Evolutionary conservation across 495 filamentous ascomycete genomes (phyloP).

Genomic region (Aspergillus funiculosus): DNA sequence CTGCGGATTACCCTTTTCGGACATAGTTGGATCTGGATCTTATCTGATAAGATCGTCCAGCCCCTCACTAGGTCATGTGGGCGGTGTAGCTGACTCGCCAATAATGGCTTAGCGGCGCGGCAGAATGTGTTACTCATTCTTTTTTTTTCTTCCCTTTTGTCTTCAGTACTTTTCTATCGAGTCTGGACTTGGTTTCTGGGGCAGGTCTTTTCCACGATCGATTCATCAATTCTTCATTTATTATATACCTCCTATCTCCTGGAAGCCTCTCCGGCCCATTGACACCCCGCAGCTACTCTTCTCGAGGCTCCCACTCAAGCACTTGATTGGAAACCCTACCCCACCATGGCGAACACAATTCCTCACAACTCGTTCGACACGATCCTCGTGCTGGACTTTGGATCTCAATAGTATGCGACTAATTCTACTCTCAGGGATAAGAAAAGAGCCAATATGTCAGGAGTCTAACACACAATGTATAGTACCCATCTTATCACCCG

Average conservation of each 20-base stretch:
- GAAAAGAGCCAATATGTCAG: not conserved
- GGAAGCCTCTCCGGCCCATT: not conserved
- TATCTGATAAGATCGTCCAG: constrained; percentile 17
- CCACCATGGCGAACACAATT: constrained; percentile 23
- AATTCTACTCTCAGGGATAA: not conserved
- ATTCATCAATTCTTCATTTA: not conserved
- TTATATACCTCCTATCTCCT: not conserved
- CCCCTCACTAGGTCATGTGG: constrained; percentile 17
- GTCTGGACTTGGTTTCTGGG: constrained; percentile 7
- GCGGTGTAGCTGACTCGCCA: constrained; percentile 13
- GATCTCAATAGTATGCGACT: constrained; percentile 35
- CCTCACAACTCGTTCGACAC: constrained; percentile 59
- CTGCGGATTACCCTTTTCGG: too few species aligned
- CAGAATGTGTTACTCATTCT: constrained; percentile 9
- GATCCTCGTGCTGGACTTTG: constrained; percentile 62
- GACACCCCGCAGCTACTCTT: not conserved
- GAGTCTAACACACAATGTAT: constrained; percentile 9
- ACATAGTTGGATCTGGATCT: constrained; percentile 3
- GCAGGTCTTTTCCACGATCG: constrained; percentile 10
- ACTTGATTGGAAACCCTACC: not conserved
- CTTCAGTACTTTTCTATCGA: constrained; percentile 11
- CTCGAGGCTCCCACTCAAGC: too few species aligned
- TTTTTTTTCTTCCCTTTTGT: constrained; percentile 12
- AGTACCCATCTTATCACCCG: constrained; percentile 56
- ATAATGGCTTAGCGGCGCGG: constrained; percentile 8